Percentiles rank a stretch among this genome's conserved stretches.
These are phyloP conservation scores for Lepidium sativum DNA, from an alignment of 345 rosid genomes.

Conservation along the genomic window DNA sequence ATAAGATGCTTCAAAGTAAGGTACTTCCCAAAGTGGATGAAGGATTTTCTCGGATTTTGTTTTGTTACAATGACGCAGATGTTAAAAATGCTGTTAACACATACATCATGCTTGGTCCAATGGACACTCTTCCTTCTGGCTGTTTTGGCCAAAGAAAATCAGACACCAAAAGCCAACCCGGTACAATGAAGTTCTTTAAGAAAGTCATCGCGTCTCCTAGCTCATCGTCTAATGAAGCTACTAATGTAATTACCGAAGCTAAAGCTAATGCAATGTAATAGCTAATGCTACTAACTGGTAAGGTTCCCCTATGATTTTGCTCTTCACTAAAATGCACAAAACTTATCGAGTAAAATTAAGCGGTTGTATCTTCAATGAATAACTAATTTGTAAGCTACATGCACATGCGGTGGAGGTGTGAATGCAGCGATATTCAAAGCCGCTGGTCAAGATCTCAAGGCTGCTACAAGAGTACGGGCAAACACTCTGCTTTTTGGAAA, in stretches of 20 bases:
- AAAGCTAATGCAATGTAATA: slow-evolving; percentile 46
- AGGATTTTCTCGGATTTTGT: slow-evolving; percentile 62
- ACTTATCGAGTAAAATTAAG: neutral
- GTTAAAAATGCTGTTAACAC: slow-evolving; percentile 42
- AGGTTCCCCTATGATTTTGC: slow-evolving; percentile 13
- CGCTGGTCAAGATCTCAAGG: slow-evolving; percentile 62
- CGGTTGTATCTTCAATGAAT: neutral
- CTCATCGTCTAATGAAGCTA: slow-evolving; percentile 29
- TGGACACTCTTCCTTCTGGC: slow-evolving; percentile 54
- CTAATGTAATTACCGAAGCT: slow-evolving; percentile 7
- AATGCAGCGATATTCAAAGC: slow-evolving; percentile 82
- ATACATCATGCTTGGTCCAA: slow-evolving; percentile 44
- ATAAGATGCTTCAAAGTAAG: slow-evolving; percentile 81
- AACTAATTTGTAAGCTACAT: neutral
- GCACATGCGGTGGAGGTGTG: slow-evolving; percentile 92
- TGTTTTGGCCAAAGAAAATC: slow-evolving; percentile 58
- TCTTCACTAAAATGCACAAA: neutral
- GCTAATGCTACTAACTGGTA: slow-evolving; percentile 98
- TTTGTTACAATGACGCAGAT: slow-evolving; percentile 64
- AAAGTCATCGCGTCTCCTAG: slow-evolving; percentile 40
- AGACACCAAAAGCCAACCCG: slow-evolving; percentile 58
- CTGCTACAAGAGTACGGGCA: slow-evolving; percentile 52
- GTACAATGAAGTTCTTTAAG: slow-evolving; percentile 88
- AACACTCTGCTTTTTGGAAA: slow-evolving; percentile 62
- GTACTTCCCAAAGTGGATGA: slow-evolving; percentile 66